Evolutionary conservation across 2,329 filamentous ascomycete genomes (phyloP).

Genomic region (Pseudogymnoascus sp.): DNA sequence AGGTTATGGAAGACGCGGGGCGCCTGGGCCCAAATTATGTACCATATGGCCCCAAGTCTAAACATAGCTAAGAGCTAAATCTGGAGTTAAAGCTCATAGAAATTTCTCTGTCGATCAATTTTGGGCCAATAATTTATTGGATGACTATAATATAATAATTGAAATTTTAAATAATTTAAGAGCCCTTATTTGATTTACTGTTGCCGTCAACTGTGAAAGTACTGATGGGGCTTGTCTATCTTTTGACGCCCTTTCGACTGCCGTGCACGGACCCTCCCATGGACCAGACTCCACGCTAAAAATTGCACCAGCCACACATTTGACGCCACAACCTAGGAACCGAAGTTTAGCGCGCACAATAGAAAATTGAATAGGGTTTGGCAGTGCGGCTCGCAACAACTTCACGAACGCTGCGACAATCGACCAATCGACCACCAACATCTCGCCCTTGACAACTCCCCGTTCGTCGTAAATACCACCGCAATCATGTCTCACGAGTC

Average conservation of each 20-base stretch:
- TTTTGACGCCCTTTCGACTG: not conserved
- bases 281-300: not conserved
- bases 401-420: conserved; percentile 9
- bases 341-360: conserved; percentile 11
- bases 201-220: not conserved
- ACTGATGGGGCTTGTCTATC: not conserved
- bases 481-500: conserved; percentile 81
- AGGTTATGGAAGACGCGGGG: conserved; percentile 2
- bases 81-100: not conserved
- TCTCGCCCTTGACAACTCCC: conserved; percentile 11
- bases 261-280: not conserved
- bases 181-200: not conserved
- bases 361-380: conserved; percentile 9
- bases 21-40: not conserved
- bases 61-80: not conserved
- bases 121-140: not conserved
- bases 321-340: conserved; percentile 4
- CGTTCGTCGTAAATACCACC: conserved; percentile 14
- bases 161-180: not conserved
- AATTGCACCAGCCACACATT: conserved; percentile 4
- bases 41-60: not conserved
- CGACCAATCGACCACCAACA: conserved; percentile 10
- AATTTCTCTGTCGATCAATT: not conserved
- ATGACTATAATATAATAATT: not conserved
- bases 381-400: conserved; percentile 9